A percentile compares a stretch with the other conserved stretches of the same genome.
Evolutionary conservation across 768 basidiomycete species (phyloP).

Genomic region (Calocybe indica): DNA sequence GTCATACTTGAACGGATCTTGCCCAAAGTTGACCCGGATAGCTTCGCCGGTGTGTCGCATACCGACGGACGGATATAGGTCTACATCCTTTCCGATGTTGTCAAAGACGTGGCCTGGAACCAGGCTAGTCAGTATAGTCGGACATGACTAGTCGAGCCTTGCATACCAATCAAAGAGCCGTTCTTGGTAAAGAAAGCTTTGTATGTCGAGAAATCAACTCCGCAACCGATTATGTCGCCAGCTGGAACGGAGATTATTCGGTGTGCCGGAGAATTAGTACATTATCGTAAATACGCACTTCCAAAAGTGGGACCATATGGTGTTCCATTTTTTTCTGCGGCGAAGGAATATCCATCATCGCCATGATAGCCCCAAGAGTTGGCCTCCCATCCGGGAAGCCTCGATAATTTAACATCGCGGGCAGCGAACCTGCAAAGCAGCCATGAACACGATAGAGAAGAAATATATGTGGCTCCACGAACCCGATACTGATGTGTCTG

Average conservation of each 20-base stretch:
- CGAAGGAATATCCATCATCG: conserved; percentile 80
- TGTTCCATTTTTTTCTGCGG: conserved; percentile 64
- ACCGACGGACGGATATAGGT: conserved; percentile 85
- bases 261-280: conserved; percentile 1
- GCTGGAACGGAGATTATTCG: conserved; percentile 35
- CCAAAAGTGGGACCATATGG: conserved; percentile 78
- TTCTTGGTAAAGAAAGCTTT: conserved; percentile 90
- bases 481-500: conserved; percentile 84
- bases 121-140: conserved; percentile 1
- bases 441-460: conserved; percentile 2
- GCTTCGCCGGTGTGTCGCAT: conserved; percentile 76
- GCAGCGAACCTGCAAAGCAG: conserved; percentile 54
- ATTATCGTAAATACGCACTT: conserved; percentile 40
- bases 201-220: conserved; percentile 81
- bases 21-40: conserved; percentile 84
- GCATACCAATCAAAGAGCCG: conserved; percentile 59
- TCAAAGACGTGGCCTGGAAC: conserved; percentile 62
- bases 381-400: conserved; percentile 82
- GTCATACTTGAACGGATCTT: conserved; percentile 81
- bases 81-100: conserved; percentile 56
- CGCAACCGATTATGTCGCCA: conserved; percentile 87
- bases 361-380: conserved; percentile 91
- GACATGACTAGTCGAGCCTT: background rate
- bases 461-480: conserved; percentile 14
- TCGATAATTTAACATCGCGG: conserved; percentile 56